Percentiles rank a stretch among this genome's conserved stretches.
phyloP scores from a whole-genome alignment of 73 alveolate genomes.

The Blepharisma stoltei region DNA sequence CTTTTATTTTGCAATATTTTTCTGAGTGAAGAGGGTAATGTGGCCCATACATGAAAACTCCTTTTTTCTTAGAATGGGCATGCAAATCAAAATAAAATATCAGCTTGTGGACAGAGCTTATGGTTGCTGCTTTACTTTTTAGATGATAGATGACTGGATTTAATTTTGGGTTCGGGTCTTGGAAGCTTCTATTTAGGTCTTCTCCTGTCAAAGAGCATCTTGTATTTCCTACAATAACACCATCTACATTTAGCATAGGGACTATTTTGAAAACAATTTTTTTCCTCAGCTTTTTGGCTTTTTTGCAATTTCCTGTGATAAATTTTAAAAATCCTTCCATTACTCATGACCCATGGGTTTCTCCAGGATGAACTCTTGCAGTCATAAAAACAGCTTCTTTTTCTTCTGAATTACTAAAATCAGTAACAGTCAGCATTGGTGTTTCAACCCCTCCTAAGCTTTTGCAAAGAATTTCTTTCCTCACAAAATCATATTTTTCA shows the following conservation, averaged over 20 bases:
- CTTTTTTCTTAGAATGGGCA: conserved; percentile 69
- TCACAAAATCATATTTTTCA: conserved; percentile 49
- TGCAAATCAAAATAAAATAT: conserved; percentile 71
- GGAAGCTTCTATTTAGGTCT: conserved; percentile 80
- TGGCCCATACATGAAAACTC: conserved; percentile 47
- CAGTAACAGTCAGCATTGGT: conserved; percentile 70
- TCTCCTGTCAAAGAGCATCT: conserved; percentile 66
- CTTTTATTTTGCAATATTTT: conserved; percentile 38
- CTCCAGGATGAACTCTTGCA: conserved; percentile 90
- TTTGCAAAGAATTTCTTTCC: conserved; percentile 65
- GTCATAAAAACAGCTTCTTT: conserved; percentile 75
- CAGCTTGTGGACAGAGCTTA: conserved; percentile 77
- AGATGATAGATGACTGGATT: conserved; percentile 88
- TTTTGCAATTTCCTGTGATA: conserved; percentile 65
- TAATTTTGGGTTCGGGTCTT: conserved; percentile 48
- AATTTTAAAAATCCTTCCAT: conserved; percentile 80
- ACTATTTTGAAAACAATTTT: conserved; percentile 70
- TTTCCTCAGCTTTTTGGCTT: conserved; percentile 72
- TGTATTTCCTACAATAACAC: conserved; percentile 77
- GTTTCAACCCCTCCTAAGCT: conserved; percentile 76
- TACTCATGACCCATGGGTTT: conserved; percentile 74
- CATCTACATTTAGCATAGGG: conserved; percentile 82
- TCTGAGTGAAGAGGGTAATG: conserved; percentile 38
- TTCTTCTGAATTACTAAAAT: conserved; percentile 48
- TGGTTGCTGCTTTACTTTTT: conserved; percentile 81